Base-by-base conservation (phyloP, 75 land plant genomes). In the Isoetes taiwanensis region DNA sequence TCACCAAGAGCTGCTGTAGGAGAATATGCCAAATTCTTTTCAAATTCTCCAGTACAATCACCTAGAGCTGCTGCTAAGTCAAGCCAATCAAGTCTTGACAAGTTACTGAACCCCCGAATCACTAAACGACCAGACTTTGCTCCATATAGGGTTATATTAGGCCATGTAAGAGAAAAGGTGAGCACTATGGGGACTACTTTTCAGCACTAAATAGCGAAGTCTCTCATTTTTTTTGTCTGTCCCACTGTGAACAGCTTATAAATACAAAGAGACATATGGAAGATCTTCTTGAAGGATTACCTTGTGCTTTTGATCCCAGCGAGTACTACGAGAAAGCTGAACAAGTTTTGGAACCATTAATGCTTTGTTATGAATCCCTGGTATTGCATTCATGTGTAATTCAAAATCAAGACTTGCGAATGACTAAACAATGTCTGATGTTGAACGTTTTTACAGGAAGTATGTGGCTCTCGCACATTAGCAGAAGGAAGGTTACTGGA, bases 321-420 rank as follows among this genome's bases (percentile, higher is more conserved):
- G 12, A 46, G 16, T 46, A 46, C 50, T 46, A 46, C 19, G 50
- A 46, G 23, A 6, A 5, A 8, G 50, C 50, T 19, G 50, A 46
- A 6, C 50, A 46, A 23, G 8, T 46, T 6, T 46, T 46, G 50
- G 50, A 46, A 23, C 50, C 50, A 8, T 23, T 46, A 6, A 19
- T 46, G 50, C 50, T 46, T 46, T 46, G 50, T n/a, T 23, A 46
- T n/a, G 50, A 46, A 46, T 46, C 50, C 25, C 50, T 46, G 50
- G 50, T 46, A 46, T 19, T 5, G 16, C 21, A 5, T 19, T 46
- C 16, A 46, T 46, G 23, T 46, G 6, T 46, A n/a, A n/a, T n/a
- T n/a, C n/a, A n/a, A n/a, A n/a, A n/a, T n/a, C 4, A 4, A 46
- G 4, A 23, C 16, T 46, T 6, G 4, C 19, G 50, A n/a, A 16